A percentile compares a stretch with the other conserved stretches of the same genome.
These are phyloP conservation scores for Staphylotrichum tortipilum DNA, from an alignment of 495 filamentous ascomycete genomes.

Conservation along the genomic window DNA sequence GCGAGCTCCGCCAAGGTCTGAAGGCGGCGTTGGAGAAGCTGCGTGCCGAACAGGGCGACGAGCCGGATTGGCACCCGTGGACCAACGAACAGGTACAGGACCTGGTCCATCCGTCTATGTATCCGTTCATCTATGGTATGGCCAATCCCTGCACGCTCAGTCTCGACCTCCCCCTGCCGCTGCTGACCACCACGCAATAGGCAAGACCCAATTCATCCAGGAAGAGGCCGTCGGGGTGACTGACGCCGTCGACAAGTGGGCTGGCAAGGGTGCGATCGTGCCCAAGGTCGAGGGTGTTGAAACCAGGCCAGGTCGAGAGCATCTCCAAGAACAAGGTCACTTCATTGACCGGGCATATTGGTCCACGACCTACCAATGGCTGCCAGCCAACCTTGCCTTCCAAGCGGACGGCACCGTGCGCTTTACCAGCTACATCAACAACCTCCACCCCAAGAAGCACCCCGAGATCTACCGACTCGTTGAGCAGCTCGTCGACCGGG, in stretches of 20 bases:
- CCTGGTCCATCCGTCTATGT: constrained; percentile 55
- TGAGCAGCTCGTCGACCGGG: constrained; percentile 42
- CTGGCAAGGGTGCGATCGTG: constrained; percentile 22
- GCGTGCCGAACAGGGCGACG: constrained; percentile 31
- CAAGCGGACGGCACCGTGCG: constrained; percentile 44
- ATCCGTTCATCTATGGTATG: constrained; percentile 44
- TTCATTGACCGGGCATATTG: constrained; percentile 24
- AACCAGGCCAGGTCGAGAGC: too few relatives aligned
- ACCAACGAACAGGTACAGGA: constrained; percentile 50
- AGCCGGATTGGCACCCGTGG: constrained; percentile 51
- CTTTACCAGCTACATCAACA: constrained; percentile 64
- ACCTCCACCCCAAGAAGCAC: constrained; percentile 46
- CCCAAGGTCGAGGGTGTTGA: constrained; percentile 14
- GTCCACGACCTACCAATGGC: constrained; percentile 50
- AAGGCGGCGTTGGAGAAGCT: constrained; percentile 24
- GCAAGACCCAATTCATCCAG: constrained; percentile 23
- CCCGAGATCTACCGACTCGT: constrained; percentile 42
- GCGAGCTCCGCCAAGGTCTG: constrained; percentile 12
- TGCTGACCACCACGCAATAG: neutral
- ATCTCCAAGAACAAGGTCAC: neutral
- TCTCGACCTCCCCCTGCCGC: neutral
- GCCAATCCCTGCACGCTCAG: constrained; percentile 15
- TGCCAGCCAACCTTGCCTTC: constrained; percentile 50
- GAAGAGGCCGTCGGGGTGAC: constrained; percentile 25
- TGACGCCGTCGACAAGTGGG: constrained; percentile 25